Evolutionary conservation across 164 flowering plant species (phyloP).

Genomic region (Vitis labrusca): DNA sequence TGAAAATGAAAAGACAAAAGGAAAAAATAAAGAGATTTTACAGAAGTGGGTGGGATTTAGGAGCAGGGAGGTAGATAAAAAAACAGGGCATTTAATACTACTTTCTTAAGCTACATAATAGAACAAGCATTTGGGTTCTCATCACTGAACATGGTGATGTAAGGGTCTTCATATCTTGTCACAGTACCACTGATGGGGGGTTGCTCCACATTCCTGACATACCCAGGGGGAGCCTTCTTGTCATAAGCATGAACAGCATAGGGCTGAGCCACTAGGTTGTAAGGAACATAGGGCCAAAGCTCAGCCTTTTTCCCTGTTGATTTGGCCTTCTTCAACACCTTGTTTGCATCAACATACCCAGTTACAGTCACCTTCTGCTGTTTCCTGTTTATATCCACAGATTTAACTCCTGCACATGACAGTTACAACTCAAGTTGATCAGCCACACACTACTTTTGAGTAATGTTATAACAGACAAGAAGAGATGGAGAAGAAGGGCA

Average conservation of each 20-base stretch:
- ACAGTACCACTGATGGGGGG: slow-evolving; percentile 22
- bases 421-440: not conserved
- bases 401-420: slow-evolving; percentile 46
- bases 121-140: slow-evolving; percentile 75
- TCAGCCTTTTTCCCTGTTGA: slow-evolving; percentile 71
- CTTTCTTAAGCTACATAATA: slow-evolving; percentile 41
- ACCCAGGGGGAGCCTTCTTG: slow-evolving; percentile 77
- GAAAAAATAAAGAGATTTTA: slow-evolving; percentile 1
- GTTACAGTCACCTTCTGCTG: slow-evolving; percentile 69
- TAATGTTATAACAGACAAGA: not conserved
- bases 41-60: slow-evolving; percentile 1
- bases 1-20: not conserved
- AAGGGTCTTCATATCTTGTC: slow-evolving; percentile 42
- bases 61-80: not conserved
- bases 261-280: slow-evolving; percentile 61
- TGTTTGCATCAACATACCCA: slow-evolving; percentile 57
- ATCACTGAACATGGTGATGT: slow-evolving; percentile 63
- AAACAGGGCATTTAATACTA: not conserved
- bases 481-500: not conserved
- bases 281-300: slow-evolving; percentile 75
- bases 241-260: slow-evolving; percentile 51
- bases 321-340: slow-evolving; percentile 64
- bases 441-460: no score
- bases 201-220: slow-evolving; percentile 52
- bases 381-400: slow-evolving; percentile 66